Percentiles rank a stretch among this genome's conserved stretches.
Evolutionary conservation across 2,329 filamentous ascomycete genomes (phyloP).

Genomic region (Alternaria angustiovoidea): DNA sequence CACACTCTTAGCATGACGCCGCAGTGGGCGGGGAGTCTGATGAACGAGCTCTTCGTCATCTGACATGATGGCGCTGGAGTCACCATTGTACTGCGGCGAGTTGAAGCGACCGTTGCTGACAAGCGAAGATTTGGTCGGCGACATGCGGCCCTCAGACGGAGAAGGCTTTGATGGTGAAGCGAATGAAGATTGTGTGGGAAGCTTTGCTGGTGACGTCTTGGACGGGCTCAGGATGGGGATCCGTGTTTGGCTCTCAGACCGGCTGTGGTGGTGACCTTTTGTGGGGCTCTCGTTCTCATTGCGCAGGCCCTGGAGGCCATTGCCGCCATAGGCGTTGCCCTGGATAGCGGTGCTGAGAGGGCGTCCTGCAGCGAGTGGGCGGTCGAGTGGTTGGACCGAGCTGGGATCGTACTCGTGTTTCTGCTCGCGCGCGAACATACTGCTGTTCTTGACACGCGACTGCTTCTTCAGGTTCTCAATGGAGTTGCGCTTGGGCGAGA

Average conservation of each 20-base stretch:
- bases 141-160: conserved; percentile 60
- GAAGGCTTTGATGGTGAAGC: conserved; percentile 35
- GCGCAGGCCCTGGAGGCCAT: conserved; percentile 59
- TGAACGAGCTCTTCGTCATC: conserved; percentile 63
- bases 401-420: conserved; percentile 92
- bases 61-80: conserved; percentile 44
- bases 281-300: conserved; percentile 36
- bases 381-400: conserved; percentile 78
- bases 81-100: conserved; percentile 51
- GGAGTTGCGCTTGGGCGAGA: conserved; percentile 81
- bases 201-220: conserved; percentile 64
- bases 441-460: conserved; percentile 97
- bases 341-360: conserved; percentile 69
- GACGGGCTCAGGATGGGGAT: conserved; percentile 67
- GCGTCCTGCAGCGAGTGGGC: conserved; percentile 73
- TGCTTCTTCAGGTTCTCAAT: conserved; percentile 95
- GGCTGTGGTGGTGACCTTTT: conserved; percentile 51
- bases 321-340: conserved; percentile 72
- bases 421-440: conserved; percentile 91
- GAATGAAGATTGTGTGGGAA: conserved; percentile 62
- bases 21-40: conserved; percentile 71
- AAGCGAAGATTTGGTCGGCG: conserved; percentile 89
- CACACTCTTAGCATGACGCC: conserved; percentile 93
- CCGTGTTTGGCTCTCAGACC: conserved; percentile 66
- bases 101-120: conserved; percentile 69